These are phyloP conservation scores for Ceratocystis lukuohia DNA, from an alignment of 2,329 filamentous ascomycete genomes.

Conservation along the genomic window DNA sequence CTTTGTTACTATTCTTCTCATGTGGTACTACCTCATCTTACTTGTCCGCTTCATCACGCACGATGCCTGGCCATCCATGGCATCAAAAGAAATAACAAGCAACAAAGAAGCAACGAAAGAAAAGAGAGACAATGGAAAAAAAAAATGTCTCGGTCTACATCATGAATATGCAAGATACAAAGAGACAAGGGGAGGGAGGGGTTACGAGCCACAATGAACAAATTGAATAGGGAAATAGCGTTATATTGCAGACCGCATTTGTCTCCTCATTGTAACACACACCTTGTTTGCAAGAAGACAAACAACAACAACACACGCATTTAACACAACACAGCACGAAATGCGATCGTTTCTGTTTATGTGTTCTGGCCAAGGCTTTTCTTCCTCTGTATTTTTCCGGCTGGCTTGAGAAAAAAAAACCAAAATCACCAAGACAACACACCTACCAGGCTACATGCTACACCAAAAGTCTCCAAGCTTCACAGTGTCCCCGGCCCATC, in stretches of 20 bases:
- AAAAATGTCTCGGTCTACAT: conserved; percentile 3
- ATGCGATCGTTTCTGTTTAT: neutral
- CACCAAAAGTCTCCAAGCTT: neutral
- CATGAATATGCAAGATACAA: neutral
- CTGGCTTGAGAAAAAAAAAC: neutral
- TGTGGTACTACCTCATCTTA: neutral
- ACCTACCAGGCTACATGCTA: neutral
- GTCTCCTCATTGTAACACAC: too few relatives aligned
- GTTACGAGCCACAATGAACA: neutral
- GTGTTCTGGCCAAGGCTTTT: neutral
- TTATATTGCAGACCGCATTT: too few relatives aligned
- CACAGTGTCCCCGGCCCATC: neutral
- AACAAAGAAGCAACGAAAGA: neutral
- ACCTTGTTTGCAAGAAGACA: neutral
- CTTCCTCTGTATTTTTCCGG: neutral
- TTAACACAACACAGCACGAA: neutral
- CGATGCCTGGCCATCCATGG: neutral
- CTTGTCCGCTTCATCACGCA: neutral
- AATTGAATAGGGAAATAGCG: too few relatives aligned
- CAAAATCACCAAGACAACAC: neutral
- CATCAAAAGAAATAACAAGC: neutral
- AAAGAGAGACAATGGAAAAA: neutral
- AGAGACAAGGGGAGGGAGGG: neutral
- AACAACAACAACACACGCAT: neutral
- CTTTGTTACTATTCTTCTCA: neutral